phyloP scores from a whole-genome alignment of 2,329 filamentous ascomycete genomes.

The Myriosclerotinia duriaeana region DNA sequence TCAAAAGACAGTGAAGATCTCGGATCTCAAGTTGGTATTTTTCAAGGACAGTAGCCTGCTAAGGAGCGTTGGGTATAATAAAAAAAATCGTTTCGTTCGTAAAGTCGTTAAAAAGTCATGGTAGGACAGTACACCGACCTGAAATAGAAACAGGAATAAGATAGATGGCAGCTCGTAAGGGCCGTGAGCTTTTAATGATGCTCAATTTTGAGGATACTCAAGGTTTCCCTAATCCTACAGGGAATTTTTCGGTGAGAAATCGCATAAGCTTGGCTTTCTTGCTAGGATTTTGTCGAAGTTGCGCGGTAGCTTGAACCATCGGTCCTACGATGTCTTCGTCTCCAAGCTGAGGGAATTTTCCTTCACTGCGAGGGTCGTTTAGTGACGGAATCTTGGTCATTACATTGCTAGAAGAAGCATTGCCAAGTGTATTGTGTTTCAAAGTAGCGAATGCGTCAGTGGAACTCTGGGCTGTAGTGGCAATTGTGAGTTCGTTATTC shows the following conservation, averaged over 20 bases:
- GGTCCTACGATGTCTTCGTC: slow-evolving; percentile 93
- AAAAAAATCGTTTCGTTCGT: slow-evolving; percentile 23
- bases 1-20: slow-evolving; percentile 12
- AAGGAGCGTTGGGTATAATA: slow-evolving; percentile 37
- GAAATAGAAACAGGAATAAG: slow-evolving; percentile 25
- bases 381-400: slow-evolving; percentile 67
- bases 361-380: slow-evolving; percentile 62
- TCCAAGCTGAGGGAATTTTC: slow-evolving; percentile 84
- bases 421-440: slow-evolving; percentile 48
- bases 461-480: slow-evolving; percentile 47
- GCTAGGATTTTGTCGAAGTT: slow-evolving; percentile 37
- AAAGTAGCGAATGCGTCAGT: slow-evolving; percentile 47
- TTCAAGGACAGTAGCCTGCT: slow-evolving; percentile 33
- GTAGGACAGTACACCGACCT: slow-evolving; percentile 16
- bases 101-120: slow-evolving; percentile 23
- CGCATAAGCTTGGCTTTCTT: slow-evolving; percentile 40
- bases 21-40: slow-evolving; percentile 5
- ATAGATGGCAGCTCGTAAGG: slow-evolving; percentile 20
- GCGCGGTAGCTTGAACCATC: slow-evolving; percentile 55
- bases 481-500: slow-evolving; percentile 65
- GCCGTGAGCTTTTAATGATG: slow-evolving; percentile 23
- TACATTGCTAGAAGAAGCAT: slow-evolving; percentile 46
- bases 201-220: slow-evolving; percentile 19
- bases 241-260: slow-evolving; percentile 41
- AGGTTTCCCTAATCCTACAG: slow-evolving; percentile 35